Evolutionary conservation across 2,329 filamentous ascomycete genomes (phyloP).

Genomic region (Fusarium setosum): DNA sequence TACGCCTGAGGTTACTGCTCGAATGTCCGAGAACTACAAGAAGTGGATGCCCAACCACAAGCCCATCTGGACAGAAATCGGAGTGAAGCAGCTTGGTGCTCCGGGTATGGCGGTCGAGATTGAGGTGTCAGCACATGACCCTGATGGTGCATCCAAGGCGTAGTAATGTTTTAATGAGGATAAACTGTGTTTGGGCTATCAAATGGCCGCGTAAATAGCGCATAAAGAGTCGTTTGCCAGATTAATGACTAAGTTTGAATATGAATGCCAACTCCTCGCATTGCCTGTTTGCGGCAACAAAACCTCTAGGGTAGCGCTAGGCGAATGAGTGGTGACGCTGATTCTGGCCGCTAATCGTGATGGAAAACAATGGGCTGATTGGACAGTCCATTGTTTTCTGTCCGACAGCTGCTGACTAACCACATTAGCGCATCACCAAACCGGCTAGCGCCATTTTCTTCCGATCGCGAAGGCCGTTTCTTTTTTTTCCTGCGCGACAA

Average conservation of each 20-base stretch:
- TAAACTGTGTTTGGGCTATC: background rate
- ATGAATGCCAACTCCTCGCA: no score
- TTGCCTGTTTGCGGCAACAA: no score
- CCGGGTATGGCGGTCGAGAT: conserved; percentile 66
- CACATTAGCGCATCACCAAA: no score
- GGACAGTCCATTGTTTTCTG: no score
- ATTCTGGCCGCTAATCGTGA: no score
- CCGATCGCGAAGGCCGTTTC: conserved; percentile 24
- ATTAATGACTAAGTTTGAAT: no score
- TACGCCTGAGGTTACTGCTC: conserved; percentile 50
- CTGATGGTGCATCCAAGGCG: background rate
- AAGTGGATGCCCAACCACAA: conserved; percentile 62
- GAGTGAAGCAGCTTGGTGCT: conserved; percentile 57
- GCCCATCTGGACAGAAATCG: conserved; percentile 64
- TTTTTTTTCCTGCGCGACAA: conserved; percentile 34
- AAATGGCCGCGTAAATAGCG: no score
- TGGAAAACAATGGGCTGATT: no score
- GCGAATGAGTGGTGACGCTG: no score
- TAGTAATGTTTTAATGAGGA: background rate
- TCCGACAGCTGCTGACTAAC: no score
- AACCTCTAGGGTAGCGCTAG: no score
- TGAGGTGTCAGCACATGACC: conserved; percentile 58
- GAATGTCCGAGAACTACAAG: conserved; percentile 57
- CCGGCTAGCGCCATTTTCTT: conserved; percentile 15
- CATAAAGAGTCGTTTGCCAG: no score